These are phyloP conservation scores for Candida montana DNA, from an alignment of 805 yeast genomes.

Conservation along the genomic window DNA sequence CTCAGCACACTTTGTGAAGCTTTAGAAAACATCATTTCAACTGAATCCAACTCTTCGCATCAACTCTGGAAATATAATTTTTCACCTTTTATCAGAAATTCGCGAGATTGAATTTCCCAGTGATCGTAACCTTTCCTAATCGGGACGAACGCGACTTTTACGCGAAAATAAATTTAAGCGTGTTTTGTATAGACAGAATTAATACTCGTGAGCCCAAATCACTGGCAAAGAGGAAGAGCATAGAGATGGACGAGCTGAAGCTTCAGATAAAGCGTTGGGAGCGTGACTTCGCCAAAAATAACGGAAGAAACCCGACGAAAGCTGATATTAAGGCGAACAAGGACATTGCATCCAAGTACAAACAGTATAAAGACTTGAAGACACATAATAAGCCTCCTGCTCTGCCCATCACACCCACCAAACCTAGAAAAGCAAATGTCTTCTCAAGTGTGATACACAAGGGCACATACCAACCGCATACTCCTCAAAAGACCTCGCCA, in stretches of 20 bases:
- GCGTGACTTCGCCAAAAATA: conserved; percentile 31
- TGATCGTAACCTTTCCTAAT: neutral
- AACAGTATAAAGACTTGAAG: conserved; percentile 11
- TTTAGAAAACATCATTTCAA: neutral
- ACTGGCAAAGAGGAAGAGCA: neutral
- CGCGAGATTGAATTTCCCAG: neutral
- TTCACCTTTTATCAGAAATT: no score
- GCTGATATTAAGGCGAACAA: conserved; percentile 41
- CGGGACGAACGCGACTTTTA: neutral
- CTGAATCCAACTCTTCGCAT: no score
- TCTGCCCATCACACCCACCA: neutral
- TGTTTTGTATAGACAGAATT: neutral
- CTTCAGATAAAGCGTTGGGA: conserved; percentile 53
- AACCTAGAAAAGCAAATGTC: conserved; percentile 17
- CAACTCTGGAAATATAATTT: no score
- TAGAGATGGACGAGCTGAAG: conserved; percentile 27
- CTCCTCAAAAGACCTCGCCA: conserved; percentile 24
- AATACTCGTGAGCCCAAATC: neutral
- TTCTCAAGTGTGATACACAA: conserved; percentile 28
- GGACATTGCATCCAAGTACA: conserved; percentile 28
- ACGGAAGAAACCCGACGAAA: conserved; percentile 41
- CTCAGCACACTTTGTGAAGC: neutral
- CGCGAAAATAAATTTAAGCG: neutral
- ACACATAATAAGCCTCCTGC: neutral
- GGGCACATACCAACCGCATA: conserved; percentile 13